Conservation (phyloP, 352 stramenopile genomes). For the Globisporangium polare region DNA sequence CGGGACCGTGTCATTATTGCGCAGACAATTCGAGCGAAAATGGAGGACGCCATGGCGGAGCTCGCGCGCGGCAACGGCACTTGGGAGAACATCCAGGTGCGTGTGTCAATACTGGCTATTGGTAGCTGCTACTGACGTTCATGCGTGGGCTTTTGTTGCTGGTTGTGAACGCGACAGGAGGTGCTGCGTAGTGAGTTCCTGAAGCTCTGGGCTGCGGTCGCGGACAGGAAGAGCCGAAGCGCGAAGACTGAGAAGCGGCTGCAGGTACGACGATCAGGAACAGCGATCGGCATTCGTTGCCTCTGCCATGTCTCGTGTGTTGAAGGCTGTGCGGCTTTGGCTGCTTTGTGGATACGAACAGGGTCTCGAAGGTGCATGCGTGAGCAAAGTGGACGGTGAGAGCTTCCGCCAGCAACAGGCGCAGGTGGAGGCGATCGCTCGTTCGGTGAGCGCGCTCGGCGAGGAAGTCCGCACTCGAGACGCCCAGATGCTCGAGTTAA, state of each 20-base stretch:
- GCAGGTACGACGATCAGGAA: background rate
- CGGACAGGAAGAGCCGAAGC: conserved; percentile 20
- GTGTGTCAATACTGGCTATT: background rate
- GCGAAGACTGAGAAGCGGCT: conserved; percentile 16
- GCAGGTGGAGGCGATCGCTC: conserved; percentile 40
- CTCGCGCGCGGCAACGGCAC: conserved; percentile 44
- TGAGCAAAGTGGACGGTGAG: background rate
- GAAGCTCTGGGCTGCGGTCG: conserved; percentile 25
- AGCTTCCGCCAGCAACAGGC: conserved; percentile 20
- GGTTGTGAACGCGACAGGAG: conserved; percentile 20
- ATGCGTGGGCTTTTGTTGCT: background rate
- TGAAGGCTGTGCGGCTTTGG: background rate
- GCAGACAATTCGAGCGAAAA: background rate
- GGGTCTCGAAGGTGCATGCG: conserved; percentile 9
- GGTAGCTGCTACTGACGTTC: background rate
- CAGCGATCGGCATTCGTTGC: background rate
- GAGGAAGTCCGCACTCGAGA: conserved; percentile 32
- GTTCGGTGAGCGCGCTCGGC: conserved; percentile 39
- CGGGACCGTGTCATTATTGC: background rate
- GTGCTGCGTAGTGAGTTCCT: conserved; percentile 47
- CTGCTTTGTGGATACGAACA: conserved; percentile 3
- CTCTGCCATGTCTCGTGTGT: background rate
- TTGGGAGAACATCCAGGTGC: conserved; percentile 71
- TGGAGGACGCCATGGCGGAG: conserved; percentile 20
- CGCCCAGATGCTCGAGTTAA: conserved; percentile 8